A percentile compares a stretch with the other conserved stretches of the same genome.
These are phyloP conservation scores for Psilocybe cyanescens DNA, from an alignment of 768 basidiomycete genomes.

Conservation along the genomic window DNA sequence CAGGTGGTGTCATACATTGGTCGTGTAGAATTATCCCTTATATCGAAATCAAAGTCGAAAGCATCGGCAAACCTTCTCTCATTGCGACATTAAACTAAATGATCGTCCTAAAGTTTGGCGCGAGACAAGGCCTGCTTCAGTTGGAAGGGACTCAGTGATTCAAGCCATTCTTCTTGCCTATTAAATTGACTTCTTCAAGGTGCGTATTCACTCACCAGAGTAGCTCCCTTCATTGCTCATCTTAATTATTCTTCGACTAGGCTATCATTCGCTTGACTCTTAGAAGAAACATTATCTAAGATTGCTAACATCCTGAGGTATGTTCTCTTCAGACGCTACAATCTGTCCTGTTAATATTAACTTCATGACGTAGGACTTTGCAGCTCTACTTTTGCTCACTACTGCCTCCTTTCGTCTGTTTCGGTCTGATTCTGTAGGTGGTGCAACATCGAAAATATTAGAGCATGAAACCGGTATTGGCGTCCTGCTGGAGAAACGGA, in stretches of 20 bases:
- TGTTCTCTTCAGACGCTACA: conserved; percentile 3
- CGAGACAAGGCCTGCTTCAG: conserved; percentile 40
- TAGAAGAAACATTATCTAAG: conserved; percentile 37
- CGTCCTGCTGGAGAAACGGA: conserved; percentile 11
- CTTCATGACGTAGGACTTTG: conserved; percentile 38
- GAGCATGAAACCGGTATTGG: conserved; percentile 37
- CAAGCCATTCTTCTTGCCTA: conserved; percentile 50
- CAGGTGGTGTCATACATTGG: conserved; percentile 57
- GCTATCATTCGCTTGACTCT: conserved; percentile 56
- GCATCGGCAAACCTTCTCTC: conserved; percentile 42
- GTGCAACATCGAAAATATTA: conserved; percentile 29
- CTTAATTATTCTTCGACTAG: conserved; percentile 26
- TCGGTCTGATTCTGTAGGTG: conserved; percentile 29
- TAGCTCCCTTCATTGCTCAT: background rate
- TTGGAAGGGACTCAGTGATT: conserved; percentile 61
- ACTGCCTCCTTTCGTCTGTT: conserved; percentile 37
- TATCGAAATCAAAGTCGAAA: conserved; percentile 42
- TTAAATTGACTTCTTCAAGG: conserved; percentile 50
- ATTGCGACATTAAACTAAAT: background rate
- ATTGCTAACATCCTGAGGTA: conserved; percentile 61
- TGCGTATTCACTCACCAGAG: conserved; percentile 25
- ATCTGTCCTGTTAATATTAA: background rate
- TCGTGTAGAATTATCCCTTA: conserved; percentile 51
- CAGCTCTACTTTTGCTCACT: conserved; percentile 46
- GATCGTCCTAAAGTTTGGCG: conserved; percentile 50